phyloP scores from a whole-genome alignment of 164 flowering plant genomes.

The Annona cherimola region DNA sequence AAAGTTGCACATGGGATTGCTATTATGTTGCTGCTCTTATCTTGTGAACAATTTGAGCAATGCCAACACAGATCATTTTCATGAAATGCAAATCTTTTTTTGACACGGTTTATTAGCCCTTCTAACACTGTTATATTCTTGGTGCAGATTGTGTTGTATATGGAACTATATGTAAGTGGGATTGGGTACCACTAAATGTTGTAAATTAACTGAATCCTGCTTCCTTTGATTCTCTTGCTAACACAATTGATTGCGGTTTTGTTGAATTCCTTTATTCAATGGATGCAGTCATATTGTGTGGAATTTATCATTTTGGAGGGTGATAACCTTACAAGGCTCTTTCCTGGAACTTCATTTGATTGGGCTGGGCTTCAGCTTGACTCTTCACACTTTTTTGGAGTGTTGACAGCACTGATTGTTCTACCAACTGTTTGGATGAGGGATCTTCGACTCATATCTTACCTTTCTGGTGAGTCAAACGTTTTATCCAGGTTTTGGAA shows the following conservation, averaged over 20 bases:
- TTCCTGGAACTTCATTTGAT: slow-evolving; percentile 62
- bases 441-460: slow-evolving; percentile 73
- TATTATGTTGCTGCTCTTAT: background rate
- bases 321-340: slow-evolving; percentile 76
- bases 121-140: slow-evolving; percentile 19
- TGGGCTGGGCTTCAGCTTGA: slow-evolving; percentile 58
- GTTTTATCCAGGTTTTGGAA: background rate
- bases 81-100: background rate
- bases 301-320: slow-evolving; percentile 93
- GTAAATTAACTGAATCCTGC: background rate
- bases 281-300: slow-evolving; percentile 73
- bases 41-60: background rate
- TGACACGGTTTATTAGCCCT: background rate
- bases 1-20: background rate
- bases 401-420: slow-evolving; percentile 59
- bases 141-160: slow-evolving; percentile 72
- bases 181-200: slow-evolving; percentile 3
- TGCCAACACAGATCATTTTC: background rate
- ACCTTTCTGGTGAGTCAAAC: slow-evolving; percentile 63
- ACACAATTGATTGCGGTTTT: background rate
- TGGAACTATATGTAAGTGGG: slow-evolving; percentile 82
- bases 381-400: slow-evolving; percentile 63
- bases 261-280: slow-evolving; percentile 10
- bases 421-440: slow-evolving; percentile 84
- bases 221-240: slow-evolving; percentile 1